Evolutionary conservation across 129 eudicot genomes (phyloP), one percentile per base, ranked within the genome.

Genomic region (Kitagawia praeruptora): DNA sequence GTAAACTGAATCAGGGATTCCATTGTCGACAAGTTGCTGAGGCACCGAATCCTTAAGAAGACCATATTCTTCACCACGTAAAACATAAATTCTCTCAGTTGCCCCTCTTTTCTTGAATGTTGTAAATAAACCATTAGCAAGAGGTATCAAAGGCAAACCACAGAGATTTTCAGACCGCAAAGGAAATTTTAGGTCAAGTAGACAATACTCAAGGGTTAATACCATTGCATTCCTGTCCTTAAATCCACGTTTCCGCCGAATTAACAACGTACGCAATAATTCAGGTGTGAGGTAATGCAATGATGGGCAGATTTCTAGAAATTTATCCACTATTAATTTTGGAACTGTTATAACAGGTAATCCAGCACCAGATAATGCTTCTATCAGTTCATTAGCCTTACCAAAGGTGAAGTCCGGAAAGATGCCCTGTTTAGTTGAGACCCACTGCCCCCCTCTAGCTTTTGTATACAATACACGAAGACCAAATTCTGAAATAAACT

Each of bases 381-480:
- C 93, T 51, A 82, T 79, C 87, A 96, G 97, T 56, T 83, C 87
- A 75, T 46, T 49, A 44, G 90, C 87, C 85, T 87, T 92, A n/a
- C 84, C 89, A 80, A 96, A 96, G 54, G 86, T 74, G 79, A 87
- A 91, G 87, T 96, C 98, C 54, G 99, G 99, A 77, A 92, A 87
- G 56, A 96, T 85, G 69, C 97, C 92, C 82, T 96, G 98, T 83
- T 92, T 96, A 40, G 99, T 88, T 80, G 98, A 87, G 86, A 92
- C 86, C 99, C 97, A 96, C 81, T 88, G 97, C 34, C 99, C 99
- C 47, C 96, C 97, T 86, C 97, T 86, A 75, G 94, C 89, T 88
- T 89, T 90, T 25, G 99, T 92, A 77, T 87, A 86, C 77, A 96
- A 75, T 47, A 96, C 99, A 80, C 92, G 92, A 80, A 96, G 93